Base-by-base conservation (phyloP, 2,329 filamentous ascomycete species). In the Colletotrichum orchidophilum region DNA sequence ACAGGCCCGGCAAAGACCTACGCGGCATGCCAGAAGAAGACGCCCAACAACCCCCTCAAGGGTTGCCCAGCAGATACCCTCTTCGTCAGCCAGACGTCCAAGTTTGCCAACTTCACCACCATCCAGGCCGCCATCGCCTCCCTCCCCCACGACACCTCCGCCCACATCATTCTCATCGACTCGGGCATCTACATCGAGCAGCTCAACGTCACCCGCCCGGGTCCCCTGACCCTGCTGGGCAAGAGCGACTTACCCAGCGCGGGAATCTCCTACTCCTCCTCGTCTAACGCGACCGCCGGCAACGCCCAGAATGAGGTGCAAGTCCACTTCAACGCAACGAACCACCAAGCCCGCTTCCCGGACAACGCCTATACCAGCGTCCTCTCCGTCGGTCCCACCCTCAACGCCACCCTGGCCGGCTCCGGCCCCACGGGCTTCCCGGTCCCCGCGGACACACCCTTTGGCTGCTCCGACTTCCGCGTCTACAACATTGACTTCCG, bases 401-500 rank as follows among this genome's bases (percentile, higher is more conserved):
- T 91, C 57, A 87, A 93, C 73, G 85, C 90, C 9, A 89, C 87
- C 12, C 79, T 90, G 26, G 92, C 90, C 0, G 91, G 91, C 5
- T 82, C 85, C 4, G 91, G 91, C 0, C 85, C 91, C 0, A 90
- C 88, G 0, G 91, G 91, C 0, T 90, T 86, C 74, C 79, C 88
- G 0, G 89, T 93, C 0, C 88, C 90, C 0, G 83, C 79, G 0
- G 86, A 83, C 57, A 93, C 91, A 0, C 90, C 90, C 0, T 92
- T 92, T 72, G 91, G 91, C 3, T 91, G 87, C 75, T 77, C 74
- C 0, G 86, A 92, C 76, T 93, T 93, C 78, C 83, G 90, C 9
- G 88, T 86, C 0, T 93, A 93, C 78, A 93, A 93, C 75, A 81
- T 93, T 49, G 87, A 93, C 75, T 90, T 93, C 73, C 82, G 86